Conservation (phyloP, 1,284 basidiomycete genomes). For the Testicularia cyperi region DNA sequence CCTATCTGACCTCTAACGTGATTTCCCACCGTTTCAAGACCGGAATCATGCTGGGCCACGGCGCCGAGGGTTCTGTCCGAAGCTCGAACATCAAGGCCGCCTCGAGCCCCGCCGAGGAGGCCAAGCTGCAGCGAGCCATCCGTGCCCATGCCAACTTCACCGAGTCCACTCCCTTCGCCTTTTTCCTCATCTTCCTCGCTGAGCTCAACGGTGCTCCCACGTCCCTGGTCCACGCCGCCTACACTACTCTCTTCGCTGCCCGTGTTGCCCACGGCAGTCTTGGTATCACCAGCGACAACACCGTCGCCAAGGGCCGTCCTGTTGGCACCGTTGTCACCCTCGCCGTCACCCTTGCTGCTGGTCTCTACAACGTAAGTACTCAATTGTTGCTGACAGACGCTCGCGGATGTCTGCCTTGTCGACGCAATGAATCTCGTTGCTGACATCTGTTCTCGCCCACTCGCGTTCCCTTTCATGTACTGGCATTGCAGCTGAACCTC, state of each 20-base stretch:
- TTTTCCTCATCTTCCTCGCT: constrained; percentile 59
- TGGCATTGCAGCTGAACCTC: constrained; percentile 51
- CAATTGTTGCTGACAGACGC: too few relatives aligned
- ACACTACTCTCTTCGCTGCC: constrained; percentile 50
- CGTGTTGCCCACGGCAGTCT: constrained; percentile 50
- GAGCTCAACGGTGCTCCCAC: constrained; percentile 60
- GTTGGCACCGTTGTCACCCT: constrained; percentile 46
- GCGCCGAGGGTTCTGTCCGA: constrained; percentile 16
- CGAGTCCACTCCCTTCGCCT: constrained; percentile 53
- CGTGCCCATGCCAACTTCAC: constrained; percentile 57
- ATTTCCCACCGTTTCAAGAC: constrained; percentile 43
- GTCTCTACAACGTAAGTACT: constrained; percentile 56
- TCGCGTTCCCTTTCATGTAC: neutral
- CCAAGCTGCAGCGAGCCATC: constrained; percentile 43
- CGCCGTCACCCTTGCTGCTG: constrained; percentile 43
- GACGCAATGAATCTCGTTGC: too few relatives aligned
- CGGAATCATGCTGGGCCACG: constrained; percentile 43
- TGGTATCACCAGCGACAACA: constrained; percentile 35
- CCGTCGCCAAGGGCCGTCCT: constrained; percentile 22
- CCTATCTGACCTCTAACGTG: constrained; percentile 53
- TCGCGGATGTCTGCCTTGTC: too few relatives aligned
- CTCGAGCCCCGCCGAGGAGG: constrained; percentile 27
- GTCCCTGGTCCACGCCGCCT: constrained; percentile 55
- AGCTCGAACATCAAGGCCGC: constrained; percentile 23
- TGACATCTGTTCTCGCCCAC: too few relatives aligned